Percentiles rank a stretch among this genome's conserved stretches.
Conservation (phyloP, 2,329 filamentous ascomycete genomes). For the Cercospora janseana region DNA sequence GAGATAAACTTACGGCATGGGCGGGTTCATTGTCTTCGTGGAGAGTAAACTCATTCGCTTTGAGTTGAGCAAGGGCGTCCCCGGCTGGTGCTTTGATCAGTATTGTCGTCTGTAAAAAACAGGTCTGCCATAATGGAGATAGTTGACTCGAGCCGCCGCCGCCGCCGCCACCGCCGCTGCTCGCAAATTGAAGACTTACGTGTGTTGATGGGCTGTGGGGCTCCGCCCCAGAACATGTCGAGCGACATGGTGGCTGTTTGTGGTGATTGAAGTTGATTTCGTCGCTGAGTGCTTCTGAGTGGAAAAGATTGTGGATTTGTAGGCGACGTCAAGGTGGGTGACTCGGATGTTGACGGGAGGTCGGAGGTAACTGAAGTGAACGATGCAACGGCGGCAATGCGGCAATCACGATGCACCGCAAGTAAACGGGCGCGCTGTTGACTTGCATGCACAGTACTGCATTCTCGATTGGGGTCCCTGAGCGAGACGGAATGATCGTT, state of each 20-base stretch:
- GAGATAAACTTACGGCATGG: conserved; percentile 15
- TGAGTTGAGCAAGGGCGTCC: conserved; percentile 5
- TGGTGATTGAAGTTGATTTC: not conserved
- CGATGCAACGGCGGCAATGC: too few species aligned
- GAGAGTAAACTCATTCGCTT: conserved; percentile 7
- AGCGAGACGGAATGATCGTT: too few species aligned
- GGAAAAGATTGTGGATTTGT: too few species aligned
- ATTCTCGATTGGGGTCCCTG: too few species aligned
- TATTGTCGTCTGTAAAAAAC: not conserved
- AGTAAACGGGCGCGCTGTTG: too few species aligned
- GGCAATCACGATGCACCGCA: too few species aligned
- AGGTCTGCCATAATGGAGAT: not conserved
- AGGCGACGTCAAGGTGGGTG: not conserved
- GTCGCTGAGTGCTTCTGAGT: not conserved
- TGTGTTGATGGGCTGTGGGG: conserved; percentile 16
- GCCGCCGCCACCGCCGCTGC: not conserved
- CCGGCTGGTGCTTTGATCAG: conserved; percentile 1
- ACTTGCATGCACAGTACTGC: too few species aligned
- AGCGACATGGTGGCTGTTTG: conserved; percentile 11
- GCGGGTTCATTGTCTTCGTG: conserved; percentile 11
- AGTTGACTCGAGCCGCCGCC: not conserved
- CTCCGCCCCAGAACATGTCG: conserved; percentile 25
- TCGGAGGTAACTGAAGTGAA: too few species aligned
- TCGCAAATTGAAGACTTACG: conserved; percentile 14
- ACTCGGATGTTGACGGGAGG: too few species aligned